phyloP scores from a whole-genome alignment of 148 eudicot species.

The Tetragonia tetragonoides region DNA sequence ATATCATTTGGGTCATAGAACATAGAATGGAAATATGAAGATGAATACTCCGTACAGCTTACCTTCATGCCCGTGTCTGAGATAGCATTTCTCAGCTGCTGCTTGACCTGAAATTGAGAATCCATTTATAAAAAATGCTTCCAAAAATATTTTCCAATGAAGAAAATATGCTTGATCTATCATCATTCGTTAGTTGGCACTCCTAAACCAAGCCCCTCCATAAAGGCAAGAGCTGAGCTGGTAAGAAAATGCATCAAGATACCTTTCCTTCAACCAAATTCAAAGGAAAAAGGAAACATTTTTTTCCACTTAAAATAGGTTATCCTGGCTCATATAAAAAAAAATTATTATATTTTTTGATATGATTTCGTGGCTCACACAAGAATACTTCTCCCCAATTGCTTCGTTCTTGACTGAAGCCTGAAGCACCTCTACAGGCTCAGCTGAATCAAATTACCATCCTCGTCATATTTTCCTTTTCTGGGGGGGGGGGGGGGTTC shows the following conservation, averaged over 20 bases:
- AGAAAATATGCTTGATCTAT: background rate
- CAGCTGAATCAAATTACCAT: no score
- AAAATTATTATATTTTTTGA: no score
- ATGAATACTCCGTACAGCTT: background rate
- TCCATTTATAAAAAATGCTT: background rate
- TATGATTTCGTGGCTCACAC: no score
- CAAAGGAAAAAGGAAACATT: background rate
- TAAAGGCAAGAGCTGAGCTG: background rate
- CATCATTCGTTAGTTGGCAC: background rate
- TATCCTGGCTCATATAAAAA: no score
- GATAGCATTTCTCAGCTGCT: constrained; percentile 27
- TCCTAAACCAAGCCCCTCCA: background rate
- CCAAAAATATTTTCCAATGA: background rate
- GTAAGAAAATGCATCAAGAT: background rate
- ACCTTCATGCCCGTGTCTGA: constrained; percentile 58
- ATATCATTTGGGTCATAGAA: background rate
- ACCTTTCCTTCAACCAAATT: background rate
- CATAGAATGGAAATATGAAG: background rate
- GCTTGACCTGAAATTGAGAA: constrained; percentile 29
- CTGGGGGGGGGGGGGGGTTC: background rate
- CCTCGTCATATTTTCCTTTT: no score
- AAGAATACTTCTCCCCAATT: no score
- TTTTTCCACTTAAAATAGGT: background rate
- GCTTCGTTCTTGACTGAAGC: no score
- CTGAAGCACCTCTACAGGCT: no score